phyloP scores from a whole-genome alignment of 805 yeast species.

The Lipomyces spencermartinsiae region DNA sequence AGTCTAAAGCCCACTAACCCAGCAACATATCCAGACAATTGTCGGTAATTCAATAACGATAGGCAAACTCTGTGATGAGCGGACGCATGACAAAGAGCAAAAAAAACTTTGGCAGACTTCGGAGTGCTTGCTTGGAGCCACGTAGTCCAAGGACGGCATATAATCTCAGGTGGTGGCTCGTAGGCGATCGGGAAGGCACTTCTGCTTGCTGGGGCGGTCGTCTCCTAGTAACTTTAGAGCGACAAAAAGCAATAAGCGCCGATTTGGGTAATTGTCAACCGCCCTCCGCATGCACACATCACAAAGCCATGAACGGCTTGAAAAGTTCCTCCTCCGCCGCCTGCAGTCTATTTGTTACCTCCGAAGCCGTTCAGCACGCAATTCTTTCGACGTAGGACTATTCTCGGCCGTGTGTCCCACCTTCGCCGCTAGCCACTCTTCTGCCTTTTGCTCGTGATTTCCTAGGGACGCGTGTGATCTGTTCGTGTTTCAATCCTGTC shows the following conservation, averaged over 20 bases:
- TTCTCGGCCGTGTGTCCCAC: too few species aligned
- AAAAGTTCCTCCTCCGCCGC: too few species aligned
- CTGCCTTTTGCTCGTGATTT: neutral
- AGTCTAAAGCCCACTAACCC: neutral
- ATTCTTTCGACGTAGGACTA: too few species aligned
- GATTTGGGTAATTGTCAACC: too few species aligned
- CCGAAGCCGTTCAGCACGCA: too few species aligned
- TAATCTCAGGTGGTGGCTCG: neutral
- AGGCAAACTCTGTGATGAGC: neutral
- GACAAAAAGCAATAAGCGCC: too few species aligned
- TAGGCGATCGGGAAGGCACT: neutral
- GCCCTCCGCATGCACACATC: too few species aligned
- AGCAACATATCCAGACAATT: neutral
- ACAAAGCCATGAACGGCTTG: too few species aligned
- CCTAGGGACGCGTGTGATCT: constrained; percentile 1
- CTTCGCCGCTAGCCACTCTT: neutral
- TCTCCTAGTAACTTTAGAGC: too few species aligned
- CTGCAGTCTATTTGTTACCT: too few species aligned
- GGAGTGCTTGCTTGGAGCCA: neutral
- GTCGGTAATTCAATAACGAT: too few species aligned
- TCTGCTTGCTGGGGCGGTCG: too few species aligned
- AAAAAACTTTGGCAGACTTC: neutral
- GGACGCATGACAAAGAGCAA: neutral
- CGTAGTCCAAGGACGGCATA: neutral
- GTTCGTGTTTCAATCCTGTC: neutral